These are phyloP conservation scores for Aspergillus latus DNA, from an alignment of 2,329 filamentous ascomycete species.

Conservation along the genomic window DNA sequence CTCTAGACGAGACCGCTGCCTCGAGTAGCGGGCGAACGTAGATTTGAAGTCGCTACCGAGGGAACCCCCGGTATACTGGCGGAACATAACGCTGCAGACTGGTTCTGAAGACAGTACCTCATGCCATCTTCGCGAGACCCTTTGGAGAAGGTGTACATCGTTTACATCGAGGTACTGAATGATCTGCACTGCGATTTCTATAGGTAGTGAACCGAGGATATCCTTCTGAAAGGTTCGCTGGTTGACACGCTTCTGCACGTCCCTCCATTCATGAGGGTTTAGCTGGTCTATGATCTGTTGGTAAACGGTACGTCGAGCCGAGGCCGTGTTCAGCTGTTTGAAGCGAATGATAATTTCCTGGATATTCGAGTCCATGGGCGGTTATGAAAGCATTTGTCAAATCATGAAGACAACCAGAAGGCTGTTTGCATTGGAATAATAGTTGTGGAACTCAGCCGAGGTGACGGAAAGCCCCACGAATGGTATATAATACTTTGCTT, in stretches of 20 bases:
- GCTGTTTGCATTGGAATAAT: no score
- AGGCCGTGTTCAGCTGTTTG: conserved; percentile 20
- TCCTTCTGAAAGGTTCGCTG: conserved; percentile 31
- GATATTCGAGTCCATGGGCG: conserved; percentile 8
- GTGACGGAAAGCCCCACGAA: no score
- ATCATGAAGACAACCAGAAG: no score
- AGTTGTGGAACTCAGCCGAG: no score
- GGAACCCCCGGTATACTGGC: conserved; percentile 16
- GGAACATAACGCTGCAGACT: conserved; percentile 22
- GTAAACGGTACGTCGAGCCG: conserved; percentile 24
- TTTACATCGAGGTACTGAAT: conserved; percentile 26
- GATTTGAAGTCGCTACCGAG: background rate
- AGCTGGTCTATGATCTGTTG: conserved; percentile 31
- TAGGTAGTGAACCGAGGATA: conserved; percentile 33
- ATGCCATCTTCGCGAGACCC: conserved; percentile 37
- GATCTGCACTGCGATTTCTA: conserved; percentile 33
- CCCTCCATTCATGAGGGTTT: conserved; percentile 32
- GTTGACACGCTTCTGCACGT: conserved; percentile 25
- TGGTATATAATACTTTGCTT: no score
- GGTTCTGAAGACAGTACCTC: conserved; percentile 28
- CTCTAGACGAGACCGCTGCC: conserved; percentile 25
- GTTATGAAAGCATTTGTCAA: no score
- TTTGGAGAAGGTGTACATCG: conserved; percentile 31
- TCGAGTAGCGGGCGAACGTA: conserved; percentile 21
- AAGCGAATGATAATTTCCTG: conserved; percentile 24